A percentile compares a stretch with the other conserved stretches of the same genome.
Evolutionary conservation across 345 rosid genomes (phyloP).

Genomic region (Camelina laxa): DNA sequence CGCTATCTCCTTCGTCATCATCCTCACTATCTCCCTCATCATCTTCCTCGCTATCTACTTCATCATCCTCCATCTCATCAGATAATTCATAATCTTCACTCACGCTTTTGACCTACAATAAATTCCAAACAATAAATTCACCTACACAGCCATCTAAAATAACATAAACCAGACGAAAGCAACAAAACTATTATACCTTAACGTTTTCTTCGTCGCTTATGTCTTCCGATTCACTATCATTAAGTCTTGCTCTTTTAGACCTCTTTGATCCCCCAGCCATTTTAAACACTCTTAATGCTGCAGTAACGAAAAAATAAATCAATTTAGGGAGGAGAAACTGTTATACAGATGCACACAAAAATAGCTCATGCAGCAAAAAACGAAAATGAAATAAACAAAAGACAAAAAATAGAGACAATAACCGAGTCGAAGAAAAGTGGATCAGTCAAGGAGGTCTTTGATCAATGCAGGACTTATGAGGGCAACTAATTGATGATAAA

Average conservation of each 20-base stretch:
- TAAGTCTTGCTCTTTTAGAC: slow-evolving; percentile 44
- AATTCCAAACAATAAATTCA: slow-evolving; percentile 12
- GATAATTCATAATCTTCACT: slow-evolving; percentile 13
- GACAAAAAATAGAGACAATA: not conserved
- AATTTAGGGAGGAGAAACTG: not conserved
- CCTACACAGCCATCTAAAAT: slow-evolving; percentile 1
- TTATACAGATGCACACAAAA: not conserved
- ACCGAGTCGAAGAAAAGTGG: slow-evolving; percentile 14
- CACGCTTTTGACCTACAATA: slow-evolving; percentile 27
- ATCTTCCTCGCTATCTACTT: slow-evolving; percentile 33
- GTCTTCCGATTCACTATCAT: slow-evolving; percentile 44
- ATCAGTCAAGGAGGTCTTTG: slow-evolving; percentile 48
- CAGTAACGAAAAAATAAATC: not conserved
- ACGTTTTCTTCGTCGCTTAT: slow-evolving; percentile 42
- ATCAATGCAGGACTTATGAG: slow-evolving; percentile 56
- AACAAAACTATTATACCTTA: slow-evolving; percentile 13
- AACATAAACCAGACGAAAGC: slow-evolving; percentile 3
- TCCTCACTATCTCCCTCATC: slow-evolving; percentile 35
- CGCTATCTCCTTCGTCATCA: slow-evolving; percentile 28
- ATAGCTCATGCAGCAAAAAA: not conserved
- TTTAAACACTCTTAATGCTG: slow-evolving; percentile 13
- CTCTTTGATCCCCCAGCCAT: slow-evolving; percentile 51
- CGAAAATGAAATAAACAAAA: not conserved
- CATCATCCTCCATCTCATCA: slow-evolving; percentile 38
- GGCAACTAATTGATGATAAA: slow-evolving; percentile 42